Percentiles rank a stretch among this genome's conserved stretches.
Conservation (phyloP, 2,329 filamentous ascomycete species). For the Venturia oleaginea region DNA sequence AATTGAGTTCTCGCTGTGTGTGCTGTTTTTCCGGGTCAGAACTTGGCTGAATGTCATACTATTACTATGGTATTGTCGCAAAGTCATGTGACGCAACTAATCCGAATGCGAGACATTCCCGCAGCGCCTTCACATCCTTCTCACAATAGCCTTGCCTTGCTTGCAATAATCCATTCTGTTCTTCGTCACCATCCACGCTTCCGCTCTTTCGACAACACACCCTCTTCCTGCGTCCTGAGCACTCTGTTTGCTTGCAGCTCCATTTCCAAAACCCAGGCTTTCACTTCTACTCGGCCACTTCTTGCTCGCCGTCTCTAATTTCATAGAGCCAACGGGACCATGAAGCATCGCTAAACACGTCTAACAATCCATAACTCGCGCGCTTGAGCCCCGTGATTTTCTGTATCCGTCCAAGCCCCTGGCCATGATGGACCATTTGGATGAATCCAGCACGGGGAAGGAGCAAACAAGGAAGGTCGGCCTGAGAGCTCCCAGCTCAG, state of each 20-base stretch:
- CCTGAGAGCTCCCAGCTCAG: constrained; percentile 21
- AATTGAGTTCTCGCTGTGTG: no score
- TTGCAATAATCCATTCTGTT: not conserved
- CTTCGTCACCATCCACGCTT: not conserved
- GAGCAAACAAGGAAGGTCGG: constrained; percentile 3
- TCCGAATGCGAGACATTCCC: no score
- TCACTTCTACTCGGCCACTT: not conserved
- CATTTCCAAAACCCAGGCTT: not conserved
- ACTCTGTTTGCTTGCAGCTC: not conserved
- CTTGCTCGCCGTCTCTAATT: not conserved
- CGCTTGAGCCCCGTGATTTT: not conserved
- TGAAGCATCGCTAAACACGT: not conserved
- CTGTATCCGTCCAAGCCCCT: not conserved
- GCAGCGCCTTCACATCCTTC: not conserved
- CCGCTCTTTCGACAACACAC: not conserved
- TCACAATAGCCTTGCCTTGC: not conserved
- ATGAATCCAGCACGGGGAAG: not conserved
- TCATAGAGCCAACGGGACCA: not conserved
- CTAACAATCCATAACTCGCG: not conserved
- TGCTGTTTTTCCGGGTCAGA: no score
- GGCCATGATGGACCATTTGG: not conserved
- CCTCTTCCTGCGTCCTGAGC: not conserved
- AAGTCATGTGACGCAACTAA: no score
- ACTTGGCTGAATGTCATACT: no score
- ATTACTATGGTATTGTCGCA: no score